phyloP scores from a whole-genome alignment of 768 basidiomycete genomes.

The Boletus vinaceobasis region DNA sequence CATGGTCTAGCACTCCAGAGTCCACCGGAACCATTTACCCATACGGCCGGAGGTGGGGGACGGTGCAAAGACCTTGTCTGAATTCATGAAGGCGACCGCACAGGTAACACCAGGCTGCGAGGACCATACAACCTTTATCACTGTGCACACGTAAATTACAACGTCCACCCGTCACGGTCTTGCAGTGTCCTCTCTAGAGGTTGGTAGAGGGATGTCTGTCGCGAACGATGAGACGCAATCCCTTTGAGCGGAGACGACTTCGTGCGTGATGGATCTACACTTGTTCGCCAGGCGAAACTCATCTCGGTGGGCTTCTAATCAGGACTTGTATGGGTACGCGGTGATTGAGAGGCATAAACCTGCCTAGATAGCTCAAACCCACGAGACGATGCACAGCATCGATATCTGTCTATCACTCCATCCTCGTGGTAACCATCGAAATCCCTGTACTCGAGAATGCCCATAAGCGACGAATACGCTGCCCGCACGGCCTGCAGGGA shows the following conservation, averaged over 20 bases:
- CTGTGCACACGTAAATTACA: not conserved
- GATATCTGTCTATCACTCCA: not conserved
- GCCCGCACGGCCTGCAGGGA: conserved; percentile 17
- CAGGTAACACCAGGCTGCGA: not conserved
- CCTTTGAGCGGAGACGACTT: not conserved
- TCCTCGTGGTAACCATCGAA: not conserved
- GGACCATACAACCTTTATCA: not conserved
- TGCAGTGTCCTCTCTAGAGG: not conserved
- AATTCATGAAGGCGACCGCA: not conserved
- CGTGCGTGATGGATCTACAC: not conserved
- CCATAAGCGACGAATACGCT: conserved; percentile 17
- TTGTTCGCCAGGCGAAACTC: not conserved
- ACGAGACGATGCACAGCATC: not conserved
- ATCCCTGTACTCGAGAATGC: conserved; percentile 1
- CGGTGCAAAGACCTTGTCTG: not conserved
- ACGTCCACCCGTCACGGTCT: not conserved
- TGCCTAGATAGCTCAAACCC: not conserved
- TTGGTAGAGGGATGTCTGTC: not conserved
- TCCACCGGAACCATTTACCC: not conserved
- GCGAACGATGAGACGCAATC: not conserved
- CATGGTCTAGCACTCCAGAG: not conserved
- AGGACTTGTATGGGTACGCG: too few relatives aligned
- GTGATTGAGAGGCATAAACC: not conserved
- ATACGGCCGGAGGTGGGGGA: not conserved
- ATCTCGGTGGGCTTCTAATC: not conserved